Evolutionary conservation across 1,139 yeast genomes (phyloP).

Genomic region (Diutina siamensis): DNA sequence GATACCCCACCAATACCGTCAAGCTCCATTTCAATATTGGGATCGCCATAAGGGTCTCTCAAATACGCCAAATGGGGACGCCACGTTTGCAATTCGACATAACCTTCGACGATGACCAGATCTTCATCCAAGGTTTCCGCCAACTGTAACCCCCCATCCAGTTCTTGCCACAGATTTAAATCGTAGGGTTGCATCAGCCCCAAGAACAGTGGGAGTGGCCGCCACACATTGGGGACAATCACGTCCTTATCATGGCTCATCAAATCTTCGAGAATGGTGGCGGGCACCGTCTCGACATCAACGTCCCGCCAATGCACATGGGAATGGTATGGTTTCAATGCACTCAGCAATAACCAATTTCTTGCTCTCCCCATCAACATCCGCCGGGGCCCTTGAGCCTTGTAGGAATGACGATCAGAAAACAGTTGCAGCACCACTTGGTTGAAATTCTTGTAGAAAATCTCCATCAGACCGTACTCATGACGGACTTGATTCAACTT

Average conservation of each 20-base stretch:
- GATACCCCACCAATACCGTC: slow-evolving; percentile 93
- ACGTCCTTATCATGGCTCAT: slow-evolving; percentile 45
- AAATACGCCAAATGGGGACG: slow-evolving; percentile 82
- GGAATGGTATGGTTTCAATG: slow-evolving; percentile 40
- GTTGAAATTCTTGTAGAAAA: slow-evolving; percentile 42
- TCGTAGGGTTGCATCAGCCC: slow-evolving; percentile 88
- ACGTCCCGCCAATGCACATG: slow-evolving; percentile 48
- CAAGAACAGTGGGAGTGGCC: slow-evolving; percentile 40
- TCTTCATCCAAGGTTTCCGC: slow-evolving; percentile 74
- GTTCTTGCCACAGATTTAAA: slow-evolving; percentile 83
- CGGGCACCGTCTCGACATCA: slow-evolving; percentile 42
- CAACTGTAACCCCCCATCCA: slow-evolving; percentile 69
- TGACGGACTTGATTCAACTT: neutral
- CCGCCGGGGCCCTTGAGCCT: slow-evolving; percentile 44
- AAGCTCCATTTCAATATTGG: slow-evolving; percentile 74
- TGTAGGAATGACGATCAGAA: slow-evolving; percentile 42
- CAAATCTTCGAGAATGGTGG: slow-evolving; percentile 39
- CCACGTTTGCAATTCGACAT: slow-evolving; percentile 89
- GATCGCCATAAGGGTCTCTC: slow-evolving; percentile 79
- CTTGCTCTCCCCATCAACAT: slow-evolving; percentile 45
- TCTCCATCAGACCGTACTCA: slow-evolving; percentile 43
- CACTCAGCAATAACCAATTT: slow-evolving; percentile 42
- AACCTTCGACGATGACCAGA: slow-evolving; percentile 86
- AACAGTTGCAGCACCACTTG: slow-evolving; percentile 42
- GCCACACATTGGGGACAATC: slow-evolving; percentile 80